phyloP scores from a whole-genome alignment of 2,329 filamentous ascomycete species.

The Exophiala sideris region DNA sequence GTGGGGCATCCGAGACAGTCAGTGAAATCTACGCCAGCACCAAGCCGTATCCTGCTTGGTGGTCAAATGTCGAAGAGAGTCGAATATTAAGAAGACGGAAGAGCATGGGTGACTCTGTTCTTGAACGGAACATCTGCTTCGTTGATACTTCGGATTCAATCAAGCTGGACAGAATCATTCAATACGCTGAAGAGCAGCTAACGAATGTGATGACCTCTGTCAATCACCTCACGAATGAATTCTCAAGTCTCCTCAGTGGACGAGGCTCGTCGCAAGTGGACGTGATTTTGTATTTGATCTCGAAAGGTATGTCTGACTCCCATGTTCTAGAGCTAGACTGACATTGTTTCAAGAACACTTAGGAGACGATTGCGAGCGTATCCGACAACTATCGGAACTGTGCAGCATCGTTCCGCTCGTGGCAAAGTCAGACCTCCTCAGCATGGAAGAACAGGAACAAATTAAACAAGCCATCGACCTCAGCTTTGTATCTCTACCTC shows the following conservation, averaged over 20 bases:
- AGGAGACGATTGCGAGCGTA: constrained; percentile 65
- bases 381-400: constrained; percentile 65
- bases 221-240: constrained; percentile 66
- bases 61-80: constrained; percentile 72
- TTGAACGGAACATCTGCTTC: constrained; percentile 92
- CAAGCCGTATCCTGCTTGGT: constrained; percentile 84
- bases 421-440: constrained; percentile 69
- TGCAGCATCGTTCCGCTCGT: constrained; percentile 86
- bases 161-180: constrained; percentile 55
- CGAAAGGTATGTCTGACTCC: constrained; percentile 57
- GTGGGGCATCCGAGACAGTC: constrained; percentile 24
- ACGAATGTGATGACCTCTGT: constrained; percentile 60
- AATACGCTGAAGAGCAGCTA: constrained; percentile 71
- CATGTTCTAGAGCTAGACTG: background rate
- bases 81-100: constrained; percentile 60
- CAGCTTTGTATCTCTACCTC: constrained; percentile 14
- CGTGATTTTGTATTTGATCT: constrained; percentile 76
- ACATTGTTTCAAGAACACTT: constrained; percentile 48
- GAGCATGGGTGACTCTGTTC: constrained; percentile 69
- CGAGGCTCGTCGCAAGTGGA: constrained; percentile 82
- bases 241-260: constrained; percentile 73
- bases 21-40: constrained; percentile 73
- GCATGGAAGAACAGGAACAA: constrained; percentile 52
- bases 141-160: constrained; percentile 69
- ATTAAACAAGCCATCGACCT: constrained; percentile 57